Evolutionary conservation across 73 alveolate species (phyloP), one percentile per base, ranked within the genome.

Genomic region (Symbiodinium natans): DNA sequence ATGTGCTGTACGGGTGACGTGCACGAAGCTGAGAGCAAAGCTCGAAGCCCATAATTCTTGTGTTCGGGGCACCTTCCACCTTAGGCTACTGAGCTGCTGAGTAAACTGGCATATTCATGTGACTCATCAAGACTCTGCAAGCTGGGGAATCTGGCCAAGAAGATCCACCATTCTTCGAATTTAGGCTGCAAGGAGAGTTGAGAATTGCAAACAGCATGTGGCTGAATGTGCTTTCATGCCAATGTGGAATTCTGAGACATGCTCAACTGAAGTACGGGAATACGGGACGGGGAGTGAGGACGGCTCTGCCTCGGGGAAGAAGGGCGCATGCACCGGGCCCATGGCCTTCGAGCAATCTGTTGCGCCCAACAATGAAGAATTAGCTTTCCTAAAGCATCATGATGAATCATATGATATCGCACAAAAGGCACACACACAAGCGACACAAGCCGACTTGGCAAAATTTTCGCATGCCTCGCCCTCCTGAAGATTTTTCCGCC

Each of bases 281-380:
- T 8, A 19, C 33, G 8, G 29, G 77, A 13, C 15, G 33, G 17
- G 17, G 17, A 10, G 82, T 15, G 29, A 23, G 27, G 77, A 27
- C 36, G 21, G 36, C 39, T 68, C 84, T 33, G 84, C 89, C 89
- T 93, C 99, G 2, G 99, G 99, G 38, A 82, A 93, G 34, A 80
- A 73, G 13, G 99, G 99, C 4, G 99, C 99, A 33, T 93, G 99
- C 10, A 93, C 93, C 21, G 99, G 99, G 40, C 99, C 99, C 93
- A 54, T 52, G n/a, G 99, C 99, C 99, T 31, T 10, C 63, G 34
- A 83, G 59, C 59, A 46, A 13, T 46, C 59, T 46, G 59, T 46
- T 46, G 13, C 6, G 59, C 59, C 13, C n/a, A n/a, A n/a, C n/a
- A n/a, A n/a, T n/a, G n/a, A n/a, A n/a, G n/a, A n/a, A n/a, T n/a